Evolutionary conservation across 129 eudicot genomes (phyloP).

Genomic region (Chrysanthemum seticuspe): DNA sequence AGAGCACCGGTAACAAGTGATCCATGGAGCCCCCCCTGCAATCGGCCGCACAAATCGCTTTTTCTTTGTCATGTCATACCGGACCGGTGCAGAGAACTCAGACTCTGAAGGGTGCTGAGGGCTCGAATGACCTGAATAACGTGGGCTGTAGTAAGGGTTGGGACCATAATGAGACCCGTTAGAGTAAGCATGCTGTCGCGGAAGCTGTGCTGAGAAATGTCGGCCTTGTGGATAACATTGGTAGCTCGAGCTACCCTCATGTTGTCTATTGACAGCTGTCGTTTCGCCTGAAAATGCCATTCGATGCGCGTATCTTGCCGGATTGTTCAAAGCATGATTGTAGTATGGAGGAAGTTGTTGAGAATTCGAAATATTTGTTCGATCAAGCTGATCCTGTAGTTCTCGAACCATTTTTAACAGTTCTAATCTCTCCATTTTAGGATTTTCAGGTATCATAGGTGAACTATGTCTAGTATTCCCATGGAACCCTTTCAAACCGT

Average conservation of each 20-base stretch:
- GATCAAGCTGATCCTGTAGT: conserved; percentile 61
- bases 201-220: conserved; percentile 56
- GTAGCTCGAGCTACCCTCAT: conserved; percentile 44
- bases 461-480: conserved; percentile 26
- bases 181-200: conserved; percentile 32
- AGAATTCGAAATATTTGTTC: conserved; percentile 39
- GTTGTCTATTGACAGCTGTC: conserved; percentile 33
- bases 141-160: conserved; percentile 34
- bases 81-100: conserved; percentile 33
- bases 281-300: conserved; percentile 71
- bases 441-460: conserved; percentile 32
- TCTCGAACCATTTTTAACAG: conserved; percentile 64
- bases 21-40: conserved; percentile 76
- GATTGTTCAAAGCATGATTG: conserved; percentile 28
- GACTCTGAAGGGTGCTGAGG: conserved; percentile 38
- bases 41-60: conserved; percentile 60
- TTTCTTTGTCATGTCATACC: conserved; percentile 27
- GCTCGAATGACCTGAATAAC: conserved; percentile 36
- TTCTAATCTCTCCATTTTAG: conserved; percentile 47
- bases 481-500: conserved; percentile 31
- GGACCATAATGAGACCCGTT: conserved; percentile 29
- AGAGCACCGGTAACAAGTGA: conserved; percentile 61
- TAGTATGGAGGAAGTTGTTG: conserved; percentile 31
- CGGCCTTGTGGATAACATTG: conserved; percentile 46
- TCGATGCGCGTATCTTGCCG: conserved; percentile 35